Evolutionary conservation across 169 alveolate species (phyloP).

Genomic region (Plasmodium blacklocki): DNA sequence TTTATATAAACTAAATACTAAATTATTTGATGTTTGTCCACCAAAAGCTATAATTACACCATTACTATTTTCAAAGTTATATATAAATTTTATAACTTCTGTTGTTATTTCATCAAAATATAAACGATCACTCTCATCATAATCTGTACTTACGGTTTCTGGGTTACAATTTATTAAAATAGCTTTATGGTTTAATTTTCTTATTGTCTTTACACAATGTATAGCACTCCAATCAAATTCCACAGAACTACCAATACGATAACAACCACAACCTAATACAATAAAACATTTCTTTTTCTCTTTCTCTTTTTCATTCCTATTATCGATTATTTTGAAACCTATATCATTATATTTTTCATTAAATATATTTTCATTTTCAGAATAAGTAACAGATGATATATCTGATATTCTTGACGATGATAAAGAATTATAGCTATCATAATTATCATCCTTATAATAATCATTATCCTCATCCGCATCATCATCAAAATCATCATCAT

Average conservation of each 20-base stretch:
- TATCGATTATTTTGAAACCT: constrained; percentile 67
- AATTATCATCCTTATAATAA: constrained; percentile 7
- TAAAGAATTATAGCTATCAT: constrained; percentile 17
- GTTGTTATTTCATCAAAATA: constrained; percentile 89
- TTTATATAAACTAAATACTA: constrained; percentile 82
- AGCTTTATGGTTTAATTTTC: constrained; percentile 80
- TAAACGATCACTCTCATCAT: constrained; percentile 90
- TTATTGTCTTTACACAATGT: constrained; percentile 87
- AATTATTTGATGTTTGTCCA: constrained; percentile 93
- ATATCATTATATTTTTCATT: constrained; percentile 64
- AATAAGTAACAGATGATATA: constrained; percentile 10
- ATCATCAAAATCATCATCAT: constrained; percentile 4
- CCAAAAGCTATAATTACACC: constrained; percentile 91
- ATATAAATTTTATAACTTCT: constrained; percentile 84
- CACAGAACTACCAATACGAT: constrained; percentile 90
- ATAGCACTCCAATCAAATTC: constrained; percentile 94
- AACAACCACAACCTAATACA: constrained; percentile 91
- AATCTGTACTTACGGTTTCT: constrained; percentile 93
- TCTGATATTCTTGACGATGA: constrained; percentile 29
- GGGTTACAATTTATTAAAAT: constrained; percentile 92
- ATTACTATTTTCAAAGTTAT: constrained; percentile 83
- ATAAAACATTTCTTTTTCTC: constrained; percentile 67
- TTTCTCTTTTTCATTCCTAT: constrained; percentile 47
- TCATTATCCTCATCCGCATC: not conserved
- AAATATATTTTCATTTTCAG: constrained; percentile 44